Conservation (phyloP, 495 filamentous ascomycete species). For the Penicillium turbatum region DNA sequence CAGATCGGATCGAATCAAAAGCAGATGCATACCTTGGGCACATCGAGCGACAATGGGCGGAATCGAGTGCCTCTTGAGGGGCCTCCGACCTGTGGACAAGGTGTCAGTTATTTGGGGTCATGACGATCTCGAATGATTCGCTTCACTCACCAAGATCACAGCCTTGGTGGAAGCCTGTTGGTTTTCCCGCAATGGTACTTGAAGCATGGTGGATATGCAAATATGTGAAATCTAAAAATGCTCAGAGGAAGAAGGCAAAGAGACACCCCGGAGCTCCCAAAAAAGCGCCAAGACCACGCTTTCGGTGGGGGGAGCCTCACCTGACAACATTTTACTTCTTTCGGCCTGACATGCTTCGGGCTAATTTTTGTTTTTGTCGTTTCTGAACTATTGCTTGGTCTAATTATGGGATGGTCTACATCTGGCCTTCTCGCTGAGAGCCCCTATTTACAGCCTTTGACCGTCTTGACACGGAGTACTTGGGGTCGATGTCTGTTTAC, state of each 20-base stretch:
- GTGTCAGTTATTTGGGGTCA: slow-evolving; percentile 17
- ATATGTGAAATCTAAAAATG: slow-evolving; percentile 3
- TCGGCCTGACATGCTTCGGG: background rate
- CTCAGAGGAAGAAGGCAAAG: slow-evolving; percentile 7
- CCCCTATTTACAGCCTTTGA: too few species aligned
- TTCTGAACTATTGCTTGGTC: background rate
- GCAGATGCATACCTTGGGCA: slow-evolving; percentile 74
- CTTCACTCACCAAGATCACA: slow-evolving; percentile 57
- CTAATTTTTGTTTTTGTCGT: background rate
- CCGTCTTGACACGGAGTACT: too few species aligned
- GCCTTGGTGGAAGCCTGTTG: slow-evolving; percentile 61
- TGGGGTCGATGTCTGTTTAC: too few species aligned
- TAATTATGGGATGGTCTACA: too few species aligned
- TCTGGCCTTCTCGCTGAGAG: too few species aligned
- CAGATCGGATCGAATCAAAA: background rate
- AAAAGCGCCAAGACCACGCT: slow-evolving; percentile 25
- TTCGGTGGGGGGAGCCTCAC: slow-evolving; percentile 24
- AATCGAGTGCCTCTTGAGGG: slow-evolving; percentile 95
- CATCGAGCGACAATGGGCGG: slow-evolving; percentile 90
- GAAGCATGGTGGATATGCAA: slow-evolving; percentile 37
- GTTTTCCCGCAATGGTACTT: slow-evolving; percentile 45
- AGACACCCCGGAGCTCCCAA: slow-evolving; percentile 19
- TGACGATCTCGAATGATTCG: background rate
- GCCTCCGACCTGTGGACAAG: slow-evolving; percentile 70
- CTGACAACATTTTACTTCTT: slow-evolving; percentile 20